Conservation (phyloP, 768 basidiomycete genomes). For the Holtermanniella nyarrowii region DNA sequence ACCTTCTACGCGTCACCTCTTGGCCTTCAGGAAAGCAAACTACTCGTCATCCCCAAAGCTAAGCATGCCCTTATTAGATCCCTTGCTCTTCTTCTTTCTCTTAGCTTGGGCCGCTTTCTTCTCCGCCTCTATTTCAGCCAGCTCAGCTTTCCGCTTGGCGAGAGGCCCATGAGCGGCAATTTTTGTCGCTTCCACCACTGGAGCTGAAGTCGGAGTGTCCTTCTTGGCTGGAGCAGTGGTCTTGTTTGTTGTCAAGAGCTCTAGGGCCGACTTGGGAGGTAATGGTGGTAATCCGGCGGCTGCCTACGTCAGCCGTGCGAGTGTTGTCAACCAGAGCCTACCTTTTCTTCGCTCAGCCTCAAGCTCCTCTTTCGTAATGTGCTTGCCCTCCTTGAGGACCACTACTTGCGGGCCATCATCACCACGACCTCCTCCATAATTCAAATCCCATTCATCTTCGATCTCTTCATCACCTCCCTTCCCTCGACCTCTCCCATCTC, state of each 20-base stretch:
- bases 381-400: slow-evolving; percentile 77
- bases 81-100: neutral
- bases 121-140: neutral
- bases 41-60: neutral
- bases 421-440: slow-evolving; percentile 38
- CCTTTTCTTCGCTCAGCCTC: slow-evolving; percentile 48
- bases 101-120: neutral
- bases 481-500: slow-evolving; percentile 5
- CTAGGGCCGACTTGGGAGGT: neutral
- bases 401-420: slow-evolving; percentile 85
- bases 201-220: neutral
- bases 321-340: slow-evolving; percentile 9
- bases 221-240: neutral
- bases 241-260: neutral
- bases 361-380: slow-evolving; percentile 65
- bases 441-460: slow-evolving; percentile 58
- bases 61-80: neutral
- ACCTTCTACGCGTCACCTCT: too few relatives aligned
- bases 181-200: neutral
- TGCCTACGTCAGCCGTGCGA: neutral
- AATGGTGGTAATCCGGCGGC: neutral
- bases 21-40: too few relatives aligned
- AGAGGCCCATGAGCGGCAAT: neutral
- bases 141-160: neutral
- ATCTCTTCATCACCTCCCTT: slow-evolving; percentile 50